Conservation (phyloP, 768 basidiomycete genomes). For the Kwoniella shandongensis region DNA sequence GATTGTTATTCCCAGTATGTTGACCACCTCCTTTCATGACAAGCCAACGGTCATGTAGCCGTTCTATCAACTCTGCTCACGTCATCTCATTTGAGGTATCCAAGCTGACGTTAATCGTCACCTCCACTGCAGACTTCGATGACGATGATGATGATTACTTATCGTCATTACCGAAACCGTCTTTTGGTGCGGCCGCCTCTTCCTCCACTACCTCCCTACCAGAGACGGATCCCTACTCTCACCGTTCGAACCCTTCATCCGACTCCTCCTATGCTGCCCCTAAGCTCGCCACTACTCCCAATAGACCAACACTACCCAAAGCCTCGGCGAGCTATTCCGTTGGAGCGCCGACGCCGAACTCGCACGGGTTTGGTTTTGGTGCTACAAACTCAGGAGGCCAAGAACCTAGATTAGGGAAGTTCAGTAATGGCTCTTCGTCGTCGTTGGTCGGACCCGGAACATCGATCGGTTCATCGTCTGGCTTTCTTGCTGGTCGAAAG, state of each 20-base stretch:
- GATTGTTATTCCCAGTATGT: conserved; percentile 23
- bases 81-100: too few species aligned
- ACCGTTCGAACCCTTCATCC: conserved; percentile 25
- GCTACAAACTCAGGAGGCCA: conserved; percentile 1
- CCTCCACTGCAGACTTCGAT: conserved; percentile 11
- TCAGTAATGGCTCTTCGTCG: conserved; percentile 43
- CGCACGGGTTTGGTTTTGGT: conserved; percentile 11
- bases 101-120: too few species aligned
- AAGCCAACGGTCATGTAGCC: not conserved
- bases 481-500: conserved; percentile 36
- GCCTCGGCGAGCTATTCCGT: conserved; percentile 32
- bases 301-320: conserved; percentile 27
- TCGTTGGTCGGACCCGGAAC: conserved; percentile 34
- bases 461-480: conserved; percentile 27
- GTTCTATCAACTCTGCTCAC: not conserved
- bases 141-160: conserved; percentile 14
- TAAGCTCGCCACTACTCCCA: conserved; percentile 21
- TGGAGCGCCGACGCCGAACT: conserved; percentile 18
- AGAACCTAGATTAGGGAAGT: conserved; percentile 29
- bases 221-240: conserved; percentile 17
- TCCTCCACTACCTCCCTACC: conserved; percentile 27
- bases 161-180: not conserved
- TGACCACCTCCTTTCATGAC: not conserved
- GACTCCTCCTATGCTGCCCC: conserved; percentile 15
- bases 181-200: conserved; percentile 10